These are phyloP conservation scores for Neurospora sp. DNA, from an alignment of 495 filamentous ascomycete genomes.

Conservation along the genomic window DNA sequence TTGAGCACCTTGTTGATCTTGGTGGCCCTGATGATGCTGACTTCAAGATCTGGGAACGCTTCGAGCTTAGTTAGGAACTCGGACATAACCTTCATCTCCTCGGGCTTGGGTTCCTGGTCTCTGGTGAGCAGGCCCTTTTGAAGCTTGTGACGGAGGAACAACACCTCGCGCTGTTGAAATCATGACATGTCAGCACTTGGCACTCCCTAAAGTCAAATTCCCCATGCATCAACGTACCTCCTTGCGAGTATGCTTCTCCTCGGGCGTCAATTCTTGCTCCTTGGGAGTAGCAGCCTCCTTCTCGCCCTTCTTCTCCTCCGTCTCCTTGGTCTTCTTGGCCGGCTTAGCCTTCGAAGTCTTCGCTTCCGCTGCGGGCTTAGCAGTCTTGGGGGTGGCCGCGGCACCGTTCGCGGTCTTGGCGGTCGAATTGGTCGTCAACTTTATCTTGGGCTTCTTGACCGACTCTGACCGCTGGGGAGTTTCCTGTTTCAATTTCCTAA, in stretches of 20 bases:
- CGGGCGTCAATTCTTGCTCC: conserved; percentile 40
- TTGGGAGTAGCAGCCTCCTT: conserved; percentile 39
- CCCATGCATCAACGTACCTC: conserved; percentile 37
- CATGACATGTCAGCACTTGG: conserved; percentile 8
- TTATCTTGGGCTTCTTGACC: conserved; percentile 59
- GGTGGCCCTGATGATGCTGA: conserved; percentile 69
- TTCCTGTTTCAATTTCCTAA: conserved; percentile 28
- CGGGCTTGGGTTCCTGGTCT: conserved; percentile 69
- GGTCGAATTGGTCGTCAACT: conserved; percentile 41
- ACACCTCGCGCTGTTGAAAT: conserved; percentile 49
- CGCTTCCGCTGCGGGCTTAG: conserved; percentile 38
- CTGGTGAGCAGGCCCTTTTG: conserved; percentile 83
- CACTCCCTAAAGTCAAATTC: background rate
- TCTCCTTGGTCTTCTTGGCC: conserved; percentile 50
- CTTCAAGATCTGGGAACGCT: conserved; percentile 66
- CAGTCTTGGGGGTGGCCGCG: conserved; percentile 37
- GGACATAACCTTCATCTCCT: conserved; percentile 82
- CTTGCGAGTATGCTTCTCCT: conserved; percentile 42
- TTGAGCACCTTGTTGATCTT: conserved; percentile 95
- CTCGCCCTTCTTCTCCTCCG: conserved; percentile 51
- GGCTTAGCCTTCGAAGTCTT: conserved; percentile 53
- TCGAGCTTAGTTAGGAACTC: conserved; percentile 73
- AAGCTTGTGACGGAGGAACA: conserved; percentile 81
- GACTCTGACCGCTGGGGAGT: conserved; percentile 57
- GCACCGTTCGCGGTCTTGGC: conserved; percentile 45